Percentiles rank a stretch among this genome's conserved stretches.
Evolutionary conservation across 495 filamentous ascomycete genomes (phyloP).

Genomic region (Daldinia grandis): DNA sequence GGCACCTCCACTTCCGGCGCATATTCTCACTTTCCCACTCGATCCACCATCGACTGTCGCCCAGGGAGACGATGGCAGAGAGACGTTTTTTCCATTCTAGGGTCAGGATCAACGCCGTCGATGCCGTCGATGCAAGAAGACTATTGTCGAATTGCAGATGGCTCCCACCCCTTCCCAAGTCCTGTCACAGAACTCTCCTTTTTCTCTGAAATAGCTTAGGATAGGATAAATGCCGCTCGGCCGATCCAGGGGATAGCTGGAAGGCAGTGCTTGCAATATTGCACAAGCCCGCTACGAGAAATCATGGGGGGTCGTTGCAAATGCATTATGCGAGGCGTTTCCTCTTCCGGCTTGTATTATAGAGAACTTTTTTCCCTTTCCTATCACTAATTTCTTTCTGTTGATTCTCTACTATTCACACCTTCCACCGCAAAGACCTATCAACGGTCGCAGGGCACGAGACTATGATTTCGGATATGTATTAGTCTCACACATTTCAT

Average conservation of each 20-base stretch:
- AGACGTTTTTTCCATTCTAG: conserved; percentile 1
- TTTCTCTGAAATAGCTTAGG: neutral
- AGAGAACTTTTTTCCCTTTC: neutral
- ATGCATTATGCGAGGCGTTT: neutral
- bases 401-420: neutral
- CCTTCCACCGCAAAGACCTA: neutral
- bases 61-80: conserved; percentile 23
- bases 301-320: neutral
- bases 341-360: neutral
- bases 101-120: neutral
- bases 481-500: neutral
- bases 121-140: conserved; percentile 1
- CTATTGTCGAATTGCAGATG: neutral
- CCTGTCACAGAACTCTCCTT: neutral
- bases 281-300: neutral
- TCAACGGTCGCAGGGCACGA: neutral
- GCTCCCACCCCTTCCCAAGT: neutral
- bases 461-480: neutral
- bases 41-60: neutral
- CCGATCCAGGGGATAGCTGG: neutral
- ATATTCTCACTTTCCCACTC: neutral
- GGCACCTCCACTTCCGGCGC: neutral
- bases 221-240: neutral
- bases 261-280: neutral
- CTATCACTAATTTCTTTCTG: neutral